These are phyloP conservation scores for Suillus spraguei DNA, from an alignment of 768 basidiomycete species.

Conservation along the genomic window DNA sequence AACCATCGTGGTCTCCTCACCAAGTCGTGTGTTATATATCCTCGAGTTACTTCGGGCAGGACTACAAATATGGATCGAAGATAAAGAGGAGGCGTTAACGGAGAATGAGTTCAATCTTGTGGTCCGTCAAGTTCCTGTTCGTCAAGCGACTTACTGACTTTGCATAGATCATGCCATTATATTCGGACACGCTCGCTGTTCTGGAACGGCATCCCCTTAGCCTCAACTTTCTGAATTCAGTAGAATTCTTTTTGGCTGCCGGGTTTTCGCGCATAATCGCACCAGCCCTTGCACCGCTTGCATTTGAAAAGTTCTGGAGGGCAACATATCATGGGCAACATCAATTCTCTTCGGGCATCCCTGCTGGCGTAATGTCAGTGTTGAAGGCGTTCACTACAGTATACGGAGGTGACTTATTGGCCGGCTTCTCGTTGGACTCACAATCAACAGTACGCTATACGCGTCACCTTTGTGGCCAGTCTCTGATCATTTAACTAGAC, in stretches of 20 bases:
- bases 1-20: slow-evolving; percentile 32
- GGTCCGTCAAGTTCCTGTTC: slow-evolving; percentile 37
- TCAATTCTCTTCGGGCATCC: slow-evolving; percentile 41
- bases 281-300: slow-evolving; percentile 51
- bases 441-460: slow-evolving; percentile 27
- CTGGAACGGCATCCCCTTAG: slow-evolving; percentile 44
- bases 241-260: slow-evolving; percentile 51
- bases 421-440: slow-evolving; percentile 45
- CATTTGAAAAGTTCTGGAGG: slow-evolving; percentile 63
- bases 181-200: slow-evolving; percentile 43
- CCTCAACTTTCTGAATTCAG: slow-evolving; percentile 38
- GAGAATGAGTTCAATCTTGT: slow-evolving; percentile 48
- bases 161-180: slow-evolving; percentile 39
- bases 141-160: not conserved
- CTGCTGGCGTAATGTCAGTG: slow-evolving; percentile 44
- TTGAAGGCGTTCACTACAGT: slow-evolving; percentile 49
- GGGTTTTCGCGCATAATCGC: slow-evolving; percentile 50
- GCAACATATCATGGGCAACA: slow-evolving; percentile 49
- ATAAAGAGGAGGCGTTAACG: slow-evolving; percentile 41
- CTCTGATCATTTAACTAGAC: not conserved
- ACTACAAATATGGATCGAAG: slow-evolving; percentile 55
- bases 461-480: not conserved
- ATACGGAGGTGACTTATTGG: slow-evolving; percentile 50
- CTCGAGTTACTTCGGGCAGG: slow-evolving; percentile 40
- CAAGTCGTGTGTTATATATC: slow-evolving; percentile 34